A percentile compares a stretch with the other conserved stretches of the same genome.
phyloP scores from a whole-genome alignment of 139 green algal species.

The Auxenochlorella pyrenoidosa region DNA sequence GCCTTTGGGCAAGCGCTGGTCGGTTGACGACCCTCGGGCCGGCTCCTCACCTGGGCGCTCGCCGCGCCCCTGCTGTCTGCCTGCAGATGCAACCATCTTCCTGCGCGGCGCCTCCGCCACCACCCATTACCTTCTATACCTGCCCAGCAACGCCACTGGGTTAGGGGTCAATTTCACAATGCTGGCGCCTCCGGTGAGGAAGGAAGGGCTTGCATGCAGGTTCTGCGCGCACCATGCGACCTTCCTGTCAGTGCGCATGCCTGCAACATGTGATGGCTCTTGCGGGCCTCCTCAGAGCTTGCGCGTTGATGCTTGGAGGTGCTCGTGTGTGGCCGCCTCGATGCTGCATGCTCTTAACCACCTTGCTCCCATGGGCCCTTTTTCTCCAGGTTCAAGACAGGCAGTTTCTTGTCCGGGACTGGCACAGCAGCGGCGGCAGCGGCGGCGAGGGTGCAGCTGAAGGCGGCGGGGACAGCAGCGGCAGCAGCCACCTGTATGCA shows the following conservation, averaged over 20 bases:
- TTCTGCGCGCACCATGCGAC: no score
- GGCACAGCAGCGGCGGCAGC: background rate
- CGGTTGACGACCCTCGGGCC: no score
- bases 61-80: background rate
- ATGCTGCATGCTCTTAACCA: no score
- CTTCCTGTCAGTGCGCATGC: background rate
- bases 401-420: background rate
- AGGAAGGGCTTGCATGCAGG: no score
- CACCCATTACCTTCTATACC: slow-evolving; percentile 15
- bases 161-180: slow-evolving; percentile 6
- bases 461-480: no score
- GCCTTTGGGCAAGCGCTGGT: no score
- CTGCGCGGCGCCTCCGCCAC: slow-evolving; percentile 2
- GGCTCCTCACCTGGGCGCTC: no score
- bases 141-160: background rate
- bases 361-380: no score
- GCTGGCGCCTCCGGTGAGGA: slow-evolving; percentile 12
- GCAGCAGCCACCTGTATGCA: background rate
- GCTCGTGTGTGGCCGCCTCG: no score
- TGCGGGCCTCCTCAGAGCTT: no score
- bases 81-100: background rate
- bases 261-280: no score
- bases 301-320: no score
- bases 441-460: background rate
- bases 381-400: background rate